These are phyloP conservation scores for Aureobasidium sp. DNA, from an alignment of 2,329 filamentous ascomycete species.

Conservation along the genomic window DNA sequence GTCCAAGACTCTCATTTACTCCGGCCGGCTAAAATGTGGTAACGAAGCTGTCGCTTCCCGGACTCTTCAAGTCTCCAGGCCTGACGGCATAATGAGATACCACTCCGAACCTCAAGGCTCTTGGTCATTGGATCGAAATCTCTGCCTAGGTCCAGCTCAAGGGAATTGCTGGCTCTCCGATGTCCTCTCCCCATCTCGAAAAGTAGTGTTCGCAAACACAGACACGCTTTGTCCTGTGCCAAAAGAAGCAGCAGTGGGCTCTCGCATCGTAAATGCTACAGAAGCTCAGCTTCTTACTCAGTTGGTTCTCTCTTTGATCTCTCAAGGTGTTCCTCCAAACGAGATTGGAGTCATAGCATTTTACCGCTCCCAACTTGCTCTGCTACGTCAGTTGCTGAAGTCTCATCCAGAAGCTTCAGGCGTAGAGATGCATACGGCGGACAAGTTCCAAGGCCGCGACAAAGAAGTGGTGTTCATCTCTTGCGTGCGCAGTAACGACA, in stretches of 20 bases:
- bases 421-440: slow-evolving; percentile 93
- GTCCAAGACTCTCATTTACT: slow-evolving; percentile 87
- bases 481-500: slow-evolving; percentile 79
- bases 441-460: slow-evolving; percentile 93
- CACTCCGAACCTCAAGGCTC: slow-evolving; percentile 19
- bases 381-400: slow-evolving; percentile 63
- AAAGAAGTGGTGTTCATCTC: slow-evolving; percentile 87
- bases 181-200: slow-evolving; percentile 58
- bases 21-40: slow-evolving; percentile 83
- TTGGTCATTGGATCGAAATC: slow-evolving; percentile 15
- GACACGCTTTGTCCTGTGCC: slow-evolving; percentile 58
- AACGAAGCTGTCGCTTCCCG: slow-evolving; percentile 63
- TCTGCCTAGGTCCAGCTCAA: slow-evolving; percentile 47
- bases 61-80: slow-evolving; percentile 55
- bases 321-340: slow-evolving; percentile 60
- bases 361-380: slow-evolving; percentile 82
- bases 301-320: slow-evolving; percentile 69
- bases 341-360: slow-evolving; percentile 95
- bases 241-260: slow-evolving; percentile 67
- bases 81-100: slow-evolving; percentile 24
- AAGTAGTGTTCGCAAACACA: slow-evolving; percentile 84
- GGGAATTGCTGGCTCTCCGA: slow-evolving; percentile 66
- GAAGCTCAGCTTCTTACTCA: slow-evolving; percentile 73
- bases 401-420: slow-evolving; percentile 33
- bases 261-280: slow-evolving; percentile 78